Percentiles rank a stretch among this genome's conserved stretches.
Conservation (phyloP, 2,329 filamentous ascomycete genomes). For the Botrytis porri region DNA sequence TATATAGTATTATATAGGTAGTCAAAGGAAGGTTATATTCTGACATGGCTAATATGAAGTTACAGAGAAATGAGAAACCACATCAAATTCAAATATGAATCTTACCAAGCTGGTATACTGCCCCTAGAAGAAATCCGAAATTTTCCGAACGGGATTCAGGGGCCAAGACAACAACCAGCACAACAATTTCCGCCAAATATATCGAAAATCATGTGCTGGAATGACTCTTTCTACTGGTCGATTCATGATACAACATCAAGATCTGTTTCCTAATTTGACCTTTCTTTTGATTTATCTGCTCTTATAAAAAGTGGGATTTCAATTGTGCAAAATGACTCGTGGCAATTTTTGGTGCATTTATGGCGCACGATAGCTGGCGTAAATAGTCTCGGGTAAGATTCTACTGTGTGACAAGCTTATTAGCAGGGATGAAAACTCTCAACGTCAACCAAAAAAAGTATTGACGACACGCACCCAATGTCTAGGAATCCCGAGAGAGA, state of each 20-base stretch:
- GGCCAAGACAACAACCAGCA: not conserved
- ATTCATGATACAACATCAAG: not conserved
- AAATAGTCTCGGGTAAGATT: constrained; percentile 6
- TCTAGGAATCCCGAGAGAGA: not conserved
- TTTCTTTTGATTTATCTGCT: not conserved
- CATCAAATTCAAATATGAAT: not conserved
- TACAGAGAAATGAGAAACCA: not conserved
- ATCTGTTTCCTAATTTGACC: not conserved
- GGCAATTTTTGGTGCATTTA: constrained; percentile 7
- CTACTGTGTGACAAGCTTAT: not conserved
- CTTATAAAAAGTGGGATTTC: constrained; percentile 6
- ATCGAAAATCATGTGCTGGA: not conserved
- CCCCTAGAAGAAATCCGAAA: constrained; percentile 2
- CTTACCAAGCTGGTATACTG: not conserved
- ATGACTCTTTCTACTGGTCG: not conserved
- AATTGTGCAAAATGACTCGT: constrained; percentile 14
- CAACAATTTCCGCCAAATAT: not conserved
- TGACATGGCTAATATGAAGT: not conserved
- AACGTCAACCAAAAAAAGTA: not conserved
- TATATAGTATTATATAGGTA: not conserved
- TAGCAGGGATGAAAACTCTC: constrained; percentile 5
- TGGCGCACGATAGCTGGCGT: not conserved
- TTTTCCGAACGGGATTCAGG: constrained; percentile 6
- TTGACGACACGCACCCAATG: not conserved
- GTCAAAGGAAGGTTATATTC: not conserved